Base-by-base conservation (phyloP, 257 asterid species). In the Oldenlandia corymbosa region DNA sequence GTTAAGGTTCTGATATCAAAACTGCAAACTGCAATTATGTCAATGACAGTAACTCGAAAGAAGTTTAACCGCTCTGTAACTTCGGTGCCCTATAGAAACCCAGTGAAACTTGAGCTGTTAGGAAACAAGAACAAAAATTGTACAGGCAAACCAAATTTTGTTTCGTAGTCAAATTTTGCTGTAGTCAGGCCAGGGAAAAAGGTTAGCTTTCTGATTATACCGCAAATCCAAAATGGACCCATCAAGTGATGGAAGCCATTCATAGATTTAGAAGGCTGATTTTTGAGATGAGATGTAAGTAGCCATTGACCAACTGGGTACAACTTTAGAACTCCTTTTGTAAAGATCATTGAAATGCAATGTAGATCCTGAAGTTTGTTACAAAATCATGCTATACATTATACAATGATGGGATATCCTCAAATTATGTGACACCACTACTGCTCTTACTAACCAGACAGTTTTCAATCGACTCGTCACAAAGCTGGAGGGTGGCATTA, bases 381-480 rank as follows among this genome's bases (percentile, higher is more conserved):
- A 21, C 17, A 49, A 21, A 21, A 34, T 34, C 39, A 34, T 34
- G 39, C 4, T 34, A 34, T 34, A 34, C 39, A 34, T 34, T 34
- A 34, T 3, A 9, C 39, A 34, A 9, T 34, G 39, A 34, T 3
- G 9, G 9, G 39, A n/a, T n/a, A n/a, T n/a, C n/a, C n/a, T n/a
- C n/a, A 21, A 55, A 49, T 80, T 66, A 77, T 36, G 66, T 67
- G 60, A 62, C 71, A 68, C 80, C 76, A 23, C 59, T 67, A 72
- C 73, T 76, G 58, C 55, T 59, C 56, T 66, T 62, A 47, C 68
- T 63, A 65, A 67, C 34, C 30, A 82, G 71, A 70, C 82, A 79
- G 62, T 71, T 83, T 63, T 92, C 98, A 45, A 87, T 76, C 32
- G 83, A 88, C 76, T 92, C 97, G 75, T 87, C 93, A 76, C 96